phyloP scores from a whole-genome alignment of 345 rosid genomes.

The Murraya koenigii region DNA sequence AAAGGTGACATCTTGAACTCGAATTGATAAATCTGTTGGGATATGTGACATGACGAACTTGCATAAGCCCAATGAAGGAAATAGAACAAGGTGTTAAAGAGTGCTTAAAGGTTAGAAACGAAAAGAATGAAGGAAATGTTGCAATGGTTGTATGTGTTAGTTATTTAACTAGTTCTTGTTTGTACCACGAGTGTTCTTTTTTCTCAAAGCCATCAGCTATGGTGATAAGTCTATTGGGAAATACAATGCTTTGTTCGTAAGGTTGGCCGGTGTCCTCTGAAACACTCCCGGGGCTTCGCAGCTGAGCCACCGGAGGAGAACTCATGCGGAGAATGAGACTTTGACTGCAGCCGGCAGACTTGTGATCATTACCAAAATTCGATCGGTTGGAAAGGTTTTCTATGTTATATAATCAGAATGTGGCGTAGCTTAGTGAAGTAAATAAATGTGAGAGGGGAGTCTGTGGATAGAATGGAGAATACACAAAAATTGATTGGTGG shows the following conservation, averaged over 20 bases:
- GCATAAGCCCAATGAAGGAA: slow-evolving; percentile 23
- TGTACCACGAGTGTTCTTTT: slow-evolving; percentile 63
- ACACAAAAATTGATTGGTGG: slow-evolving; percentile 16
- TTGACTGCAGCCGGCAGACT: not conserved
- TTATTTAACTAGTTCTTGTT: not conserved
- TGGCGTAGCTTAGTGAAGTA: slow-evolving; percentile 15
- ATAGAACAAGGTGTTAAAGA: not conserved
- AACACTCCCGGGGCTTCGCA: slow-evolving; percentile 34
- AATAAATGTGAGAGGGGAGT: slow-evolving; percentile 49
- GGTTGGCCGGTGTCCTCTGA: slow-evolving; percentile 26
- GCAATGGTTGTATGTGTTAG: no score
- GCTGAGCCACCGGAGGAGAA: slow-evolving; percentile 20
- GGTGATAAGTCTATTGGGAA: slow-evolving; percentile 43
- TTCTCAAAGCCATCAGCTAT: slow-evolving; percentile 45
- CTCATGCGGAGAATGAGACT: slow-evolving; percentile 17
- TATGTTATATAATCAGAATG: slow-evolving; percentile 9
- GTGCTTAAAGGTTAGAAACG: not conserved
- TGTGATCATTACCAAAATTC: not conserved
- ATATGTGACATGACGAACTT: slow-evolving; percentile 64
- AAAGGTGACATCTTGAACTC: slow-evolving; percentile 60
- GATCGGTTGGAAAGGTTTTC: not conserved
- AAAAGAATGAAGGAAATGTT: not conserved
- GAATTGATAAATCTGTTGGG: slow-evolving; percentile 65
- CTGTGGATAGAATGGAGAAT: slow-evolving; percentile 41
- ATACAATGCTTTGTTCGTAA: slow-evolving; percentile 40